Evolutionary conservation across 257 asterid species (phyloP).

Genomic region (Eustoma russellianum): DNA sequence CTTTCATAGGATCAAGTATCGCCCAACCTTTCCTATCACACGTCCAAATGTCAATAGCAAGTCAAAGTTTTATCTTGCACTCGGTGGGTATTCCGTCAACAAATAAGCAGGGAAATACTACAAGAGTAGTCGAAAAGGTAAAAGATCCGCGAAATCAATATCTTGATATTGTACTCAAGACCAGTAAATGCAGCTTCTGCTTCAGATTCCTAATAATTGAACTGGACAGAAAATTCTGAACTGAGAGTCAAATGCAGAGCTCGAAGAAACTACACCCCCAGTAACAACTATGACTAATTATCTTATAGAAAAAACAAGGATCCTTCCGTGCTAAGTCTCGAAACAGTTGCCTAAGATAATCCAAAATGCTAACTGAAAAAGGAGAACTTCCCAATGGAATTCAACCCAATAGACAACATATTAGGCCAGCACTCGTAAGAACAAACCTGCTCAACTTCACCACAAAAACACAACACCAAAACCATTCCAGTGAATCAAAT

Average conservation of each 20-base stretch:
- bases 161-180: neutral
- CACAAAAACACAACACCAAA: slow-evolving; percentile 9
- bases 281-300: neutral
- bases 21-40: slow-evolving; percentile 10
- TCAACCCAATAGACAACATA: slow-evolving; percentile 15
- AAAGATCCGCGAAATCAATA: neutral
- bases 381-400: slow-evolving; percentile 6
- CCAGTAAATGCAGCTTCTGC: slow-evolving; percentile 5
- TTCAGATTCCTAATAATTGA: neutral
- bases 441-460: slow-evolving; percentile 6
- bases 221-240: neutral
- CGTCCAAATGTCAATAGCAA: slow-evolving; percentile 3
- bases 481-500: slow-evolving; percentile 13
- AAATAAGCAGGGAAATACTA: neutral
- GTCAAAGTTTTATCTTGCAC: neutral
- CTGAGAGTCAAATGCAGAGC: slow-evolving; percentile 2
- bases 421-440: slow-evolving; percentile 3
- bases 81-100: neutral
- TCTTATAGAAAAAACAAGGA: neutral
- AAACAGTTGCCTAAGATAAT: slow-evolving; percentile 4
- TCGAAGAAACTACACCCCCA: neutral
- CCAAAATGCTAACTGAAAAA: slow-evolving; percentile 10
- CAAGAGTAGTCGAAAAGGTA: slow-evolving; percentile 1
- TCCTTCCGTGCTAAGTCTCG: neutral
- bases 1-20: no score